Conservation (phyloP, 2,329 filamentous ascomycete genomes). For the Xylaria hypoxylon region DNA sequence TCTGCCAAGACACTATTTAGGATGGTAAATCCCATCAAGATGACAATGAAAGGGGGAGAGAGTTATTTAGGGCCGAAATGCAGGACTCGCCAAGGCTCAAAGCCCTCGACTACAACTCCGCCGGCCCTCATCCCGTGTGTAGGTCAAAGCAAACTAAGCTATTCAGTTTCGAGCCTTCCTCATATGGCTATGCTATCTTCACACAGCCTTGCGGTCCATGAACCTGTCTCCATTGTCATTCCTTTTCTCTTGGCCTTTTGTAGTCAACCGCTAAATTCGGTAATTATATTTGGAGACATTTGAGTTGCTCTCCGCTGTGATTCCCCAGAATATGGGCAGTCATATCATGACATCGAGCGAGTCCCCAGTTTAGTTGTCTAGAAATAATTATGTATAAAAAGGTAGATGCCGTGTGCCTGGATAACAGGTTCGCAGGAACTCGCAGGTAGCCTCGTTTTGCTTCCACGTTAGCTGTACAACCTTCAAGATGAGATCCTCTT, state of each 20-base stretch:
- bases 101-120: slow-evolving; percentile 1
- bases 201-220: slow-evolving; percentile 23
- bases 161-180: slow-evolving; percentile 17
- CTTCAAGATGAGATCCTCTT: slow-evolving; percentile 33
- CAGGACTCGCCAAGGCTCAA: slow-evolving; percentile 27
- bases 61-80: slow-evolving; percentile 18
- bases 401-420: background rate
- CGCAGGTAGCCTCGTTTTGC: slow-evolving; percentile 2
- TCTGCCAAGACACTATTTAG: background rate
- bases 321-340: slow-evolving; percentile 6
- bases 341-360: background rate
- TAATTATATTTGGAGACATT: slow-evolving; percentile 29
- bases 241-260: slow-evolving; percentile 29
- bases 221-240: slow-evolving; percentile 28
- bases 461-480: background rate
- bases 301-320: slow-evolving; percentile 20
- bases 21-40: background rate
- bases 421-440: background rate
- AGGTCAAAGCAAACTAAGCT: slow-evolving; percentile 4
- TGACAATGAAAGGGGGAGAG: background rate
- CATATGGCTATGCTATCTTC: slow-evolving; percentile 22
- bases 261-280: slow-evolving; percentile 9
- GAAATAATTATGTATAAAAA: slow-evolving; percentile 27
- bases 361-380: background rate
- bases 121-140: background rate